Percentiles rank a stretch among this genome's conserved stretches.
Conservation (phyloP, 352 stramenopile genomes). For the Globisporangium viniferum region DNA sequence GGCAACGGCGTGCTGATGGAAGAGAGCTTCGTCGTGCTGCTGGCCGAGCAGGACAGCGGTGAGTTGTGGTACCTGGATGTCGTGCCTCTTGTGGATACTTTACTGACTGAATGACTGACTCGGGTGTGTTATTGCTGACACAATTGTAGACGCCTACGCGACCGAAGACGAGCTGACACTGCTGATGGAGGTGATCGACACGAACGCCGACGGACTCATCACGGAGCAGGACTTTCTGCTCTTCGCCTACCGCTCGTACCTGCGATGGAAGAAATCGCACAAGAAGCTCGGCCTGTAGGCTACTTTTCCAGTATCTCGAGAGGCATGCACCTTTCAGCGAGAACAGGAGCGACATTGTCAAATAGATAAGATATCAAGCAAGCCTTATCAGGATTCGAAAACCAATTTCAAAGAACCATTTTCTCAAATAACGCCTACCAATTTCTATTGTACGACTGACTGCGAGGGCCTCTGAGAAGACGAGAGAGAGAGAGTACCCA, state of each 20-base stretch:
- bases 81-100: background rate
- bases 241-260: conserved; percentile 71
- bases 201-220: conserved; percentile 72
- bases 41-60: conserved; percentile 81
- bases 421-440: background rate
- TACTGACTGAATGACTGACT: background rate
- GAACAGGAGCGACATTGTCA: background rate
- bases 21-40: conserved; percentile 77
- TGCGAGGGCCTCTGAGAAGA: too few relatives aligned
- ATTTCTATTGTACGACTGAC: background rate
- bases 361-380: background rate
- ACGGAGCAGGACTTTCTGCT: conserved; percentile 79
- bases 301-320: too few relatives aligned
- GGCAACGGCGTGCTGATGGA: conserved; percentile 69
- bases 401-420: background rate
- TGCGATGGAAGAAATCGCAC: conserved; percentile 56
- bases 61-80: conserved; percentile 29
- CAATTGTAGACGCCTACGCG: conserved; percentile 65
- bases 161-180: conserved; percentile 78
- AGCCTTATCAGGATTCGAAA: background rate
- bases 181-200: conserved; percentile 78
- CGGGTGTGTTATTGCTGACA: background rate
- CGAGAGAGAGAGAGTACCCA: too few relatives aligned
- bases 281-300: conserved; percentile 8
- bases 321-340: background rate